Conservation (phyloP, 345 rosid genomes). For the Aquilaria yunnanensis region DNA sequence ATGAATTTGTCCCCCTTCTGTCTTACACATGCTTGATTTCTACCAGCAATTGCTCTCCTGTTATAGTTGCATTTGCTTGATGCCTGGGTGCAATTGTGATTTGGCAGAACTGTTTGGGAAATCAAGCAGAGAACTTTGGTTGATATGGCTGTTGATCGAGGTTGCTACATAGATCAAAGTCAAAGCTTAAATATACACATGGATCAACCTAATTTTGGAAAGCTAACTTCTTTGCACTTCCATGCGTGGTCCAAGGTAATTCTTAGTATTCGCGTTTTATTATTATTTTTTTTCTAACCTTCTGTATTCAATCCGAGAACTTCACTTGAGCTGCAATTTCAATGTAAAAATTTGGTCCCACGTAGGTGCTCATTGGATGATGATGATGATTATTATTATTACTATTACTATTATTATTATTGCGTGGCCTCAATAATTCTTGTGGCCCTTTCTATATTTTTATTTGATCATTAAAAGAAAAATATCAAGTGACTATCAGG, state of each 20-base stretch:
- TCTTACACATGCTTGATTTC: background rate
- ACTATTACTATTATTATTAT: no score
- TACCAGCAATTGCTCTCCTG: no score
- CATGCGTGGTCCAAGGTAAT: conserved; percentile 82
- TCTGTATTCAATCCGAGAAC: no score
- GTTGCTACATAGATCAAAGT: conserved; percentile 90
- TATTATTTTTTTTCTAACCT: no score
- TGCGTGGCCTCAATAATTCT: no score
- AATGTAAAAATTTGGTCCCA: no score
- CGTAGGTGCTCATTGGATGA: no score
- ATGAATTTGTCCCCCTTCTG: conserved; percentile 9
- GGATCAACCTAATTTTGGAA: conserved; percentile 82
- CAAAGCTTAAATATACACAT: conserved; percentile 92
- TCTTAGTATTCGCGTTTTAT: no score
- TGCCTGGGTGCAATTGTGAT: background rate
- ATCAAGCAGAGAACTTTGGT: conserved; percentile 86
- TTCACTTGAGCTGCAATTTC: no score
- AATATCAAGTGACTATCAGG: no score
- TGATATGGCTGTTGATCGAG: conserved; percentile 92
- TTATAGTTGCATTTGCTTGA: background rate
- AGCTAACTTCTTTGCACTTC: conserved; percentile 78
- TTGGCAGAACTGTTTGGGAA: conserved; percentile 91
- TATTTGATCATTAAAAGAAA: no score
- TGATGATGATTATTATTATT: no score
- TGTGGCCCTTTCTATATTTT: background rate